Evolutionary conservation across 2,329 filamentous ascomycete species (phyloP).

Genomic region (Catunica adiposa): DNA sequence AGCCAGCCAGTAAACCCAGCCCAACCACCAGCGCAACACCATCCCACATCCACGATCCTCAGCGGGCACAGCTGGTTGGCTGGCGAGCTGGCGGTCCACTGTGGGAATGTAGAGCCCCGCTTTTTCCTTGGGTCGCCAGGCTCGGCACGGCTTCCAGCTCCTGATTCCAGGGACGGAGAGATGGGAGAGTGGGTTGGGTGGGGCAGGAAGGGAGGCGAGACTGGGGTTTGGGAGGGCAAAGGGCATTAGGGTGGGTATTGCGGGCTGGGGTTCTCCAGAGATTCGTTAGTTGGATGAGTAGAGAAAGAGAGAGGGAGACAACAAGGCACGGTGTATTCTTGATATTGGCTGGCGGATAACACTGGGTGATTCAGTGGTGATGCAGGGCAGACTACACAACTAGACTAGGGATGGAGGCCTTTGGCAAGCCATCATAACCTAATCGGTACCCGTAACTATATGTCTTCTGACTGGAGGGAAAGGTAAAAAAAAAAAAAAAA

Average conservation of each 20-base stretch:
- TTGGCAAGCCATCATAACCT: not conserved
- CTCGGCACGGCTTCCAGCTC: not conserved
- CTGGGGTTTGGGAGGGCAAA: not conserved
- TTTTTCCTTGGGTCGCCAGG: not conserved
- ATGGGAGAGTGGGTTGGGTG: not conserved
- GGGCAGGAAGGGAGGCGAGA: not conserved
- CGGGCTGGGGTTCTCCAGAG: not conserved
- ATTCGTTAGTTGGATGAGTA: too few relatives aligned
- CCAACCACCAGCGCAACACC: not conserved
- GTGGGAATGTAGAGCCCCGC: not conserved
- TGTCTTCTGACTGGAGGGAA: not conserved
- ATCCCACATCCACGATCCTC: not conserved
- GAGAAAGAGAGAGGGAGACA: too few relatives aligned
- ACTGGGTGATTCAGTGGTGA: not conserved
- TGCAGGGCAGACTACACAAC: not conserved
- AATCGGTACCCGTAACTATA: too few relatives aligned
- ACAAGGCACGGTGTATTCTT: too few relatives aligned
- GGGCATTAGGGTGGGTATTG: not conserved
- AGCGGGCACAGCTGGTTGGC: too few relatives aligned
- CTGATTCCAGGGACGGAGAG: not conserved
- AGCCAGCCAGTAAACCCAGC: too few relatives aligned
- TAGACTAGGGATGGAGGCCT: not conserved
- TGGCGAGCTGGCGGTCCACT: not conserved
- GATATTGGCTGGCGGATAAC: too few relatives aligned
- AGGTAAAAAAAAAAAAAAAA: not conserved